Base-by-base conservation (phyloP, 2,329 filamentous ascomycete genomes). In the Xylaria sp. region DNA sequence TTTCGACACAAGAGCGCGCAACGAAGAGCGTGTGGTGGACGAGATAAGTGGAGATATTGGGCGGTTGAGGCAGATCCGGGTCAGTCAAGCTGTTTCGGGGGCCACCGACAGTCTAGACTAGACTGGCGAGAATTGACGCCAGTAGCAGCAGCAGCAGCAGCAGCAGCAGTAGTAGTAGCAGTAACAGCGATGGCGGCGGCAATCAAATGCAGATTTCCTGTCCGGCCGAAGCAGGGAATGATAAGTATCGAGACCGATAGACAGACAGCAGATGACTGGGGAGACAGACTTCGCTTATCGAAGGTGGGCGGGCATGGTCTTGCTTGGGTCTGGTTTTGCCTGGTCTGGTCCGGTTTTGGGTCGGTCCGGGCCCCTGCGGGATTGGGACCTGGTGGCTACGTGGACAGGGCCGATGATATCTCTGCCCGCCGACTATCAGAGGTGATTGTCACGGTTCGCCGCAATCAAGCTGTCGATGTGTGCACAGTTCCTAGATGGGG, bases 181-280 rank as follows among this genome's bases (percentile, higher is more conserved):
- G 48, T 19, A 34, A 37, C 47, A 47, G 34, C 49, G 10, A 18
- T 35, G 49, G 49, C 23, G 23, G 23, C 30, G 52, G 57, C 62
- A 58, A 59, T 63, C 60, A 65, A 59, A 66, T 54, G 63, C 66
- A 63, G 64, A 64, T 65, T 59, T 63, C 63, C 57, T 66, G 57
- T 55, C 51, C 48, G 55, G 56, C 34, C 52, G 47, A 61, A 46
- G 54, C 58, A 60, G 57, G 56, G 19, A 56, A 50, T 54, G 58
- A 61, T 11, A 46, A 56, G 62, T 37, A 52, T 50, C n/a, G 39
- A 18, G 56, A 50, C 5, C 16, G 51, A 47, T 18, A 53, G 51
- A 42, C 19, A 52, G 48, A 44, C n/a, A 59, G 50, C 53, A 52
- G n/a, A 39, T 47, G 30, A 49, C 52, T 61, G 52, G 54, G 23